Evolutionary conservation across 305 asterid species (phyloP), one percentile per base, ranked within the genome.

Genomic region (Fraxinus baroniana): DNA sequence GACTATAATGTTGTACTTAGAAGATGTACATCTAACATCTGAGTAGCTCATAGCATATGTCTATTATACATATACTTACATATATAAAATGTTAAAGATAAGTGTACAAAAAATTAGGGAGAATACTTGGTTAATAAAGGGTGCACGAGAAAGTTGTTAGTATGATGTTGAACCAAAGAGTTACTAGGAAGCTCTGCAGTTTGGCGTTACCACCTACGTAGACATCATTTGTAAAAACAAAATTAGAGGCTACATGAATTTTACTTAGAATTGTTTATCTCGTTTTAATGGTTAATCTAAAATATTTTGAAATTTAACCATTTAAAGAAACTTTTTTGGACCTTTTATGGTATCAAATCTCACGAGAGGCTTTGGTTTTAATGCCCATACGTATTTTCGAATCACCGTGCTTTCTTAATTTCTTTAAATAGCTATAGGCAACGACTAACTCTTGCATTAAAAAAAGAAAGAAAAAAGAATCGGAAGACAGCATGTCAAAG

Each of bases 241-340:
- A 41, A 41, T 10, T 41, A 41, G 52, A 41, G 15, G 52, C 3
- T 41, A 41, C 52, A 10, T 44, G 4, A 12, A 44, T 44, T 44
- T 44, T 44, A 44, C 12, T 10, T 10, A 44, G 4, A 12, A 12
- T 44, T 10, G 17, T 12, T 44, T 3, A 12, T 10, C 17, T 12
- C 17, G 3, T 44, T 44, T 44, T 12, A 41, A 9, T 41, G 52
- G 13, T 39, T 1, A 41, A 41, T 57, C 74, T 13, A 68, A 76
- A 80, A 46, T 13, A 49, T 60, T 82, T 71, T 60, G 1, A 80
- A 83, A 82, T 64, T 1, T 74, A 74, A 32, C 85, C 78, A 35
- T 10, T 44, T 44, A 44, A 44, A 44, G 55, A 44, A 10, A 41
- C 24, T 77, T n/a, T 24, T 26, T 44, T 13, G 17, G 26, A 22